Percentiles rank a stretch among this genome's conserved stretches.
Conservation (phyloP, 2,329 filamentous ascomycete genomes). For the Diplodia scrobiculata region DNA sequence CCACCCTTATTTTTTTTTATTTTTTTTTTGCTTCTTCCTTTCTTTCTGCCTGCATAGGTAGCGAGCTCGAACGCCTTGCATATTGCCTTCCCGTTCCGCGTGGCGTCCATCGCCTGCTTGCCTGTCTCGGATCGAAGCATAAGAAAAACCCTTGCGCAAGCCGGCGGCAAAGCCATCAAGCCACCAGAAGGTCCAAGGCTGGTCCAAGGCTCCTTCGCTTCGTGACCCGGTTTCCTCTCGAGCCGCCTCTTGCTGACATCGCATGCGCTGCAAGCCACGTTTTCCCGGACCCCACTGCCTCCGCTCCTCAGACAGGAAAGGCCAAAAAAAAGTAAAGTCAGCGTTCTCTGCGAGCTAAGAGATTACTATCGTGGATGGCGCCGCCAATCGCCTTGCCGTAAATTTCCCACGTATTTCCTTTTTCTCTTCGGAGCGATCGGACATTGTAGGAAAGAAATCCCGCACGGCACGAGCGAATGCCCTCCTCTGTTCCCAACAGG, state of each 20-base stretch:
- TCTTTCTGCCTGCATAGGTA: not conserved
- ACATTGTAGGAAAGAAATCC: slow-evolving; percentile 2
- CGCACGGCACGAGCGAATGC: not conserved
- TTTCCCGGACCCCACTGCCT: not conserved
- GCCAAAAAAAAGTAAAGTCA: not conserved
- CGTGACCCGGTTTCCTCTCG: not conserved
- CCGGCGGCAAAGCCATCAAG: not conserved
- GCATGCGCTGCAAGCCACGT: slow-evolving; percentile 16
- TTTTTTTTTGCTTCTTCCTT: not conserved
- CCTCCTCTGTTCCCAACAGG: not conserved
- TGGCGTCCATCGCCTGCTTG: not conserved
- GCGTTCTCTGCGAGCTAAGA: not conserved
- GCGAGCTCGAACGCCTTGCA: not conserved
- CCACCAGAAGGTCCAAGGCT: not conserved
- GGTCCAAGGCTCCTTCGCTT: not conserved
- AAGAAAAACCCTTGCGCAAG: not conserved
- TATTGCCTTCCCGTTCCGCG: slow-evolving; percentile 13
- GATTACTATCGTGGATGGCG: not conserved
- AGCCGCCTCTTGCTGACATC: slow-evolving; percentile 4
- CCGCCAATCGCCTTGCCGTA: not conserved
- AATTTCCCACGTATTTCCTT: not conserved
- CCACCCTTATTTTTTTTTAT: not conserved
- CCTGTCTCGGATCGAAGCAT: not conserved
- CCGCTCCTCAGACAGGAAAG: not conserved
- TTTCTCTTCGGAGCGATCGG: slow-evolving; percentile 6